Percentiles rank a stretch among this genome's conserved stretches.
Evolutionary conservation across 148 eudicot genomes (phyloP).

Genomic region (Rhododendron mucronatum): DNA sequence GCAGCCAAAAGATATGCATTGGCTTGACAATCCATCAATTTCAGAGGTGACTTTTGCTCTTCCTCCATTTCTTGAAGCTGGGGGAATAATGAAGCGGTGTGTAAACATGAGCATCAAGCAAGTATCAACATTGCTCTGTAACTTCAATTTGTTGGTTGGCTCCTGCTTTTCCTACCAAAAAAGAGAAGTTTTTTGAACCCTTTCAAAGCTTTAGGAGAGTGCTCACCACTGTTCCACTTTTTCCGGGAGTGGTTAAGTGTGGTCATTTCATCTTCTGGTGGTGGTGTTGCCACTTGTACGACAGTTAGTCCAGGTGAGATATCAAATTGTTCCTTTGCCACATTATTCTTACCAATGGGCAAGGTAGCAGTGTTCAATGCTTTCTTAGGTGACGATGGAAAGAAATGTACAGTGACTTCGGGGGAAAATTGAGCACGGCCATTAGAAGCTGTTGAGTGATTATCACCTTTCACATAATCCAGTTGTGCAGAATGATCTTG

Average conservation of each 20-base stretch:
- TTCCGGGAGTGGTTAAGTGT: conserved; percentile 33
- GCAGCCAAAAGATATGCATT: not conserved
- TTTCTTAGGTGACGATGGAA: conserved; percentile 28
- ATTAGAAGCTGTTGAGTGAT: conserved; percentile 13
- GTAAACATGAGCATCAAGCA: not conserved
- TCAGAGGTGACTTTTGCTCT: not conserved
- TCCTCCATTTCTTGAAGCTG: not conserved
- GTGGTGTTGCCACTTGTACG: conserved; percentile 48
- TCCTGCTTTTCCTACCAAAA: conserved; percentile 58
- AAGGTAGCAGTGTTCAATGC: conserved; percentile 7
- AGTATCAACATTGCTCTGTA: not conserved
- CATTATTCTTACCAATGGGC: conserved; percentile 16
- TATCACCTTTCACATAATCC: conserved; percentile 13
- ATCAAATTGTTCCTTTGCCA: conserved; percentile 9
- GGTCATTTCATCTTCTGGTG: conserved; percentile 25
- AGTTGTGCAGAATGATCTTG: conserved; percentile 17
- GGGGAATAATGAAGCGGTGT: not conserved
- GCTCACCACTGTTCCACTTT: conserved; percentile 58
- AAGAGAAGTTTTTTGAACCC: conserved; percentile 73
- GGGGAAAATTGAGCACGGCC: conserved; percentile 16
- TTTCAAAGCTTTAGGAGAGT: conserved; percentile 48
- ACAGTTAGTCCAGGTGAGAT: conserved; percentile 35
- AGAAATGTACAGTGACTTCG: conserved; percentile 18
- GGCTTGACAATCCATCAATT: conserved; percentile 2
- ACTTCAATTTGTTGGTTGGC: not conserved